Percentiles rank a stretch among this genome's conserved stretches.
Conservation (phyloP, 1,139 yeast genomes). For the Suhomyces coccinellae region DNA sequence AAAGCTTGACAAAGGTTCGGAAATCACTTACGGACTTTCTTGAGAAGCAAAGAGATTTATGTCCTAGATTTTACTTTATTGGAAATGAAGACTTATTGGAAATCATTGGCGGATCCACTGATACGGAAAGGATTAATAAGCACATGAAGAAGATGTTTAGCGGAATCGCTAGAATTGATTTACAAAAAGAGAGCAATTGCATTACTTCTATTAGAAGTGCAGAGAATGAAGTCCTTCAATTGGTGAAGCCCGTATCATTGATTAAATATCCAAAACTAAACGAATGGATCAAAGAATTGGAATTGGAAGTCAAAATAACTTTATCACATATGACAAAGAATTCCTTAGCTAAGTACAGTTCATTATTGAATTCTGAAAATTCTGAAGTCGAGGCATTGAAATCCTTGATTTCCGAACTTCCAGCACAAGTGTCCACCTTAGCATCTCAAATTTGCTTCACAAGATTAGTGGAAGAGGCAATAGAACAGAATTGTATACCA, state of each 20-base stretch:
- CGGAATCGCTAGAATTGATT: constrained; percentile 54
- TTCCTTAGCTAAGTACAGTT: constrained; percentile 12
- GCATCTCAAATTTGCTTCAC: constrained; percentile 66
- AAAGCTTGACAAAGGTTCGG: constrained; percentile 57
- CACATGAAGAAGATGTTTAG: constrained; percentile 74
- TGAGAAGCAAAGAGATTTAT: constrained; percentile 74
- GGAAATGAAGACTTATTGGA: constrained; percentile 91
- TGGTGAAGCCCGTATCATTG: constrained; percentile 49
- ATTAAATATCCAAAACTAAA: constrained; percentile 45
- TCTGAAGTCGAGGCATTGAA: constrained; percentile 4
- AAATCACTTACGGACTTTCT: constrained; percentile 75
- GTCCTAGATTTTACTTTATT: constrained; percentile 82
- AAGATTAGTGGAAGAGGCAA: constrained; percentile 32
- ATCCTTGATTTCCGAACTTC: constrained; percentile 28
- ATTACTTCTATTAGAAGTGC: constrained; percentile 57
- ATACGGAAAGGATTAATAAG: constrained; percentile 50
- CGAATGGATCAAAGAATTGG: constrained; percentile 68
- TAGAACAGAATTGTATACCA: constrained; percentile 10
- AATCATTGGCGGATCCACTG: constrained; percentile 74
- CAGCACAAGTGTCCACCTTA: constrained; percentile 61
- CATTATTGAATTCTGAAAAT: constrained; percentile 11
- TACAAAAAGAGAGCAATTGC: constrained; percentile 33
- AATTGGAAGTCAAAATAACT: constrained; percentile 51
- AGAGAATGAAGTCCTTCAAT: constrained; percentile 59
- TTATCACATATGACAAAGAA: constrained; percentile 34